Evolutionary conservation across 1,284 basidiomycete genomes (phyloP).

Genomic region (Puccinia brachypodii): DNA sequence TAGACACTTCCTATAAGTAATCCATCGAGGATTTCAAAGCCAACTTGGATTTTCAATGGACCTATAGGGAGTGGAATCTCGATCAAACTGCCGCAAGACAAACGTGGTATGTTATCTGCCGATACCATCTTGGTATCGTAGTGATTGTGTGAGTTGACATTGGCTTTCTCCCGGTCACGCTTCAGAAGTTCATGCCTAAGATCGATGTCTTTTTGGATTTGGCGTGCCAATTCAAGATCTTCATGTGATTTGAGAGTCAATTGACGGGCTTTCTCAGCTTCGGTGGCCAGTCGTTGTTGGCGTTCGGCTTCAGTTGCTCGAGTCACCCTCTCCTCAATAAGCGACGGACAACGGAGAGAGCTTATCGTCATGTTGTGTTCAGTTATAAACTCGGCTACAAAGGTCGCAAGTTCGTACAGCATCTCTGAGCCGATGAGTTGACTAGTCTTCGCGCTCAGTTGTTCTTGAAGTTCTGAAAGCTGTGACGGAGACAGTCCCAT

Average conservation of each 20-base stretch:
- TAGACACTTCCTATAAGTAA: conserved; percentile 12
- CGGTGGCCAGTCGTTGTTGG: conserved; percentile 21
- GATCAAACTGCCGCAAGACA: conserved; percentile 13
- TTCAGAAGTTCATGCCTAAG: conserved; percentile 5
- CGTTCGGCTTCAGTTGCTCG: conserved; percentile 35
- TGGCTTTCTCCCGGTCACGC: conserved; percentile 32
- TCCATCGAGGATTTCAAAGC: conserved; percentile 28
- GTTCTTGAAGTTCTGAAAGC: conserved; percentile 10
- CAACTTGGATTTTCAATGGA: conserved; percentile 25
- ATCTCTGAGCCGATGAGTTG: conserved; percentile 56
- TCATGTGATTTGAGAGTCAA: conserved; percentile 25
- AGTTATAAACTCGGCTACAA: conserved; percentile 35
- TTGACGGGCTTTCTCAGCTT: conserved; percentile 37
- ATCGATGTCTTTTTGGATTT: conserved; percentile 44
- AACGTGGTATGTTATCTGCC: neutral
- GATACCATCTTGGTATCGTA: neutral
- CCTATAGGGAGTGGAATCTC: neutral
- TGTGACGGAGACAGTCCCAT: conserved; percentile 22
- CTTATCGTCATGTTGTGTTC: conserved; percentile 22
- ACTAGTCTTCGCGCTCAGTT: conserved; percentile 52
- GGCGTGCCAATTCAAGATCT: conserved; percentile 38
- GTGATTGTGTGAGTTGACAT: neutral
- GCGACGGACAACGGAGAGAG: neutral
- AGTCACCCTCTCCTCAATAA: conserved; percentile 35
- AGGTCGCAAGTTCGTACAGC: conserved; percentile 56